Evolutionary conservation across 225 moss, liverwort and hornwort genomes (phyloP).

Genomic region (Marchantia polymorpha): DNA sequence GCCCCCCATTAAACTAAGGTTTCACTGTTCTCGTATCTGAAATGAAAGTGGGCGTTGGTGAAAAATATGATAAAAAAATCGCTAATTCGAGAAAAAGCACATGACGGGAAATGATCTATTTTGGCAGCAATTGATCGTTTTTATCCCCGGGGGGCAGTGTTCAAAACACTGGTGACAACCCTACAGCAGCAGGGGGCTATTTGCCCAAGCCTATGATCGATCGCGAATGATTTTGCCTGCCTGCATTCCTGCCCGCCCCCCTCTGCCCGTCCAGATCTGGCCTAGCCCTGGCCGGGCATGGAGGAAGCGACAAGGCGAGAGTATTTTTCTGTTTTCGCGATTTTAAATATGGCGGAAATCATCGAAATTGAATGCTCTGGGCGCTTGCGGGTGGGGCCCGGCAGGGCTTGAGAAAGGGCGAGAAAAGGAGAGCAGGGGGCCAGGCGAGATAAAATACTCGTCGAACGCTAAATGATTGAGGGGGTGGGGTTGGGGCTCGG

Average conservation of each 20-base stretch:
- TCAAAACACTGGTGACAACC: too few species aligned
- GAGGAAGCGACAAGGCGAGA: background rate
- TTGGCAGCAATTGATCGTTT: too few species aligned
- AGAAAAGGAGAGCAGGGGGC: background rate
- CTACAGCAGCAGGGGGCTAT: background rate
- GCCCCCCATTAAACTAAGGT: too few species aligned
- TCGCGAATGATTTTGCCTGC: background rate
- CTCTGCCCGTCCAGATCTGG: background rate
- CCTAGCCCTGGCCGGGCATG: background rate
- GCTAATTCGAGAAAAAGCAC: too few species aligned
- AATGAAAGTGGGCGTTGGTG: too few species aligned
- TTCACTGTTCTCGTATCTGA: too few species aligned
- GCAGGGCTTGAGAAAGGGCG: background rate
- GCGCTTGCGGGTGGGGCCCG: background rate
- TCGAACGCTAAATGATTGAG: constrained; percentile 7
- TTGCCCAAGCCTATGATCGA: background rate
- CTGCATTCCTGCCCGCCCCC: background rate
- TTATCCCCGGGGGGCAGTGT: too few species aligned
- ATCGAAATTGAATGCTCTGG: background rate
- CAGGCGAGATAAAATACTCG: background rate
- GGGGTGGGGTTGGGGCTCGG: background rate
- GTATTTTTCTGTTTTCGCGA: background rate
- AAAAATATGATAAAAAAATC: too few species aligned
- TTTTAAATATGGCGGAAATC: background rate
- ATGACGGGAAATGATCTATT: too few species aligned